phyloP scores from a whole-genome alignment of 2,329 filamentous ascomycete species.

The Davidsoniella eucalypti region DNA sequence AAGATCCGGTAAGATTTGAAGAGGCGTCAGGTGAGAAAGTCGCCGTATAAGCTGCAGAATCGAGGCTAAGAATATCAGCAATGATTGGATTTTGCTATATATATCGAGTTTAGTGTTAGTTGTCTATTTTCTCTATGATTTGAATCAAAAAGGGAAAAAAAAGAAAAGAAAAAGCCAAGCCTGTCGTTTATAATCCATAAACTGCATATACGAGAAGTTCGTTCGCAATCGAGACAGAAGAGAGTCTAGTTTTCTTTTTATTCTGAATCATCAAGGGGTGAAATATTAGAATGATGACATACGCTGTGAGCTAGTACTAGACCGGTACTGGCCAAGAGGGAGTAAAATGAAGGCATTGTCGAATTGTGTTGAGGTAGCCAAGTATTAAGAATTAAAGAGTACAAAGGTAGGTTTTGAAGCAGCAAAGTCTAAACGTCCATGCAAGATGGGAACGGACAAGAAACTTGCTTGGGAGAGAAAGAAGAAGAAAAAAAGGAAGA shows the following conservation, averaged over 20 bases:
- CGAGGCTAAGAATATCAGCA: background rate
- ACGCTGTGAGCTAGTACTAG: constrained; percentile 4
- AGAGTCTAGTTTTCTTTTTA: no score
- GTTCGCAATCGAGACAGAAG: no score
- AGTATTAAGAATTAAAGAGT: background rate
- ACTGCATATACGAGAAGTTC: no score
- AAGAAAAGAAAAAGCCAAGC: background rate
- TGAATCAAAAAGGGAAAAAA: background rate
- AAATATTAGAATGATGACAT: background rate
- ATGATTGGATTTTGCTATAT: background rate
- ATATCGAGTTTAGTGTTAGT: background rate
- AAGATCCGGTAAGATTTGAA: background rate
- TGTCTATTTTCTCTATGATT: background rate
- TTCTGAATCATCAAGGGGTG: background rate
- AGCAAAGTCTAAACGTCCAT: background rate
- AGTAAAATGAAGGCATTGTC: background rate
- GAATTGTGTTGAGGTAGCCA: background rate
- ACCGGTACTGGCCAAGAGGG: background rate
- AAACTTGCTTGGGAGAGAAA: background rate
- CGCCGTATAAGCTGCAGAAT: background rate
- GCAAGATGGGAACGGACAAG: background rate
- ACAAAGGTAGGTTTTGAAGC: background rate
- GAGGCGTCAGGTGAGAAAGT: constrained; percentile 2
- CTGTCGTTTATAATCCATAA: background rate
- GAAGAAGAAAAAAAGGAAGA: background rate